Percentiles rank a stretch among this genome's conserved stretches.
Evolutionary conservation across 768 basidiomycete species (phyloP).

Genomic region (Filobasidium floriforme): DNA sequence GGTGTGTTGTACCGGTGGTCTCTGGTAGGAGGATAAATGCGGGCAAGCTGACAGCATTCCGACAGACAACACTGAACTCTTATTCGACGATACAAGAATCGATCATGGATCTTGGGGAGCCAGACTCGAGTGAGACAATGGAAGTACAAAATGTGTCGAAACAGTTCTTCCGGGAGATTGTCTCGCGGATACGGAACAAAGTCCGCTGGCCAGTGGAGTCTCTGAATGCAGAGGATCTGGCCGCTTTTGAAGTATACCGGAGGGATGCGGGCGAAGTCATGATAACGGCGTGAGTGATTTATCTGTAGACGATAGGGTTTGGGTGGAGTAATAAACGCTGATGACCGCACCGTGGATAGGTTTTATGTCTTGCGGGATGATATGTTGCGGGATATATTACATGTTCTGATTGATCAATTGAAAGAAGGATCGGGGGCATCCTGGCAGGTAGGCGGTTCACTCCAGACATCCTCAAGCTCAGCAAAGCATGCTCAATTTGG

Average conservation of each 20-base stretch:
- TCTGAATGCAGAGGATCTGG: constrained; percentile 36
- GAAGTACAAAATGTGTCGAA: constrained; percentile 49
- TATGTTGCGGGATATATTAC: constrained; percentile 65
- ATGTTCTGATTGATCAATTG: constrained; percentile 57
- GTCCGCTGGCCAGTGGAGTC: constrained; percentile 57
- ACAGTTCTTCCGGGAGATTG: constrained; percentile 70
- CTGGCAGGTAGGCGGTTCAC: constrained; percentile 60
- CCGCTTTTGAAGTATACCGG: constrained; percentile 38
- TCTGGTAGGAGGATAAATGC: not conserved
- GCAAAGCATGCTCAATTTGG: not conserved
- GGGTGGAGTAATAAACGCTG: not conserved
- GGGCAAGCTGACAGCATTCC: not conserved
- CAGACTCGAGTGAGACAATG: too few species aligned
- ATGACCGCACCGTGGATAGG: constrained; percentile 20
- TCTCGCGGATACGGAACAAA: constrained; percentile 63
- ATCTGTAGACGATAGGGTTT: not conserved
- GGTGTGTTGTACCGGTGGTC: constrained; percentile 26
- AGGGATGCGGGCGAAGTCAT: constrained; percentile 45
- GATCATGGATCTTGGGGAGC: constrained; percentile 62
- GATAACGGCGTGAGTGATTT: constrained; percentile 36
- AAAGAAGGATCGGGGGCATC: constrained; percentile 26
- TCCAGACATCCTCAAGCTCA: not conserved
- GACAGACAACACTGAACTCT: constrained; percentile 59
- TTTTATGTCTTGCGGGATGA: constrained; percentile 81
- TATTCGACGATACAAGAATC: constrained; percentile 71